Evolutionary conservation across 2,329 filamentous ascomycete genomes (phyloP).

Genomic region (Scorias spongiosa): DNA sequence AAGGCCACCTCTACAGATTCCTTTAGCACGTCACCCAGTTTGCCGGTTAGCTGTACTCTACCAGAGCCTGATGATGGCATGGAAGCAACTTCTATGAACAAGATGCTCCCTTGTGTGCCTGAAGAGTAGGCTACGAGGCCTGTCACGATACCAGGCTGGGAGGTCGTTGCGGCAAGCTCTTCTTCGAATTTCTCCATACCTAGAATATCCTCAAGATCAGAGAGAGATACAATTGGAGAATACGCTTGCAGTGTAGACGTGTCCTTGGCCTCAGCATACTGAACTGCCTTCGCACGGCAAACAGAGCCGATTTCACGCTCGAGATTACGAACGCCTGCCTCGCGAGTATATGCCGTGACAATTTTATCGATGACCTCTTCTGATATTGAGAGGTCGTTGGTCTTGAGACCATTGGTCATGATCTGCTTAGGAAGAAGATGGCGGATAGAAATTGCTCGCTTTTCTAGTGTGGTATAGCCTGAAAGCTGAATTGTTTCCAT

Average conservation of each 20-base stretch:
- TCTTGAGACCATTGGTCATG: constrained; percentile 67
- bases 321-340: constrained; percentile 88
- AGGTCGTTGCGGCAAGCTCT: constrained; percentile 76
- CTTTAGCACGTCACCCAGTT: constrained; percentile 90
- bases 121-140: constrained; percentile 89
- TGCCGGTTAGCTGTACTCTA: constrained; percentile 86
- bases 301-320: constrained; percentile 92
- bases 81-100: constrained; percentile 96
- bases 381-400: constrained; percentile 59
- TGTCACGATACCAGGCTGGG: constrained; percentile 79
- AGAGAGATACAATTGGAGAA: constrained; percentile 54
- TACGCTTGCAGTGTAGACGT: constrained; percentile 49
- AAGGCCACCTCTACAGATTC: constrained; percentile 93
- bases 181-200: constrained; percentile 90
- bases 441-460: constrained; percentile 80
- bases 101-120: constrained; percentile 83
- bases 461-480: constrained; percentile 94
- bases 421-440: constrained; percentile 97
- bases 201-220: constrained; percentile 78
- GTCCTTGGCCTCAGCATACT: constrained; percentile 84
- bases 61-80: constrained; percentile 70
- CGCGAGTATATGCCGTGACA: constrained; percentile 90
- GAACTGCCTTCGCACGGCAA: constrained; percentile 86
- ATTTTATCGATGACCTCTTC: constrained; percentile 85
- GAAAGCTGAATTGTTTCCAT: constrained; percentile 94